Base-by-base conservation (phyloP, 2,329 filamentous ascomycete genomes). In the Aspergillus fijiensis region DNA sequence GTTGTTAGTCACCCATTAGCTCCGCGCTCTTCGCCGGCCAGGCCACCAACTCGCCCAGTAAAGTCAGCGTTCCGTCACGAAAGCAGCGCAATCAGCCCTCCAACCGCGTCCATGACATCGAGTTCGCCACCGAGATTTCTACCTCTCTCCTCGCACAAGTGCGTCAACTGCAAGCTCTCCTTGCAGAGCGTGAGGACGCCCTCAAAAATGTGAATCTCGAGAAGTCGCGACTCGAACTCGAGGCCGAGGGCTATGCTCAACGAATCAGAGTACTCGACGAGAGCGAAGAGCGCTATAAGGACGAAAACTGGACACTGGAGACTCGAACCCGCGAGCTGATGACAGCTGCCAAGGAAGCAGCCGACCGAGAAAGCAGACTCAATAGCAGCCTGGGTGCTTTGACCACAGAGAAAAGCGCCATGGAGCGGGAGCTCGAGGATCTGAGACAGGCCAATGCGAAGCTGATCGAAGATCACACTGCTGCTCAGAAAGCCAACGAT, bases 291-390 rank as follows among this genome's bases (percentile, higher is more conserved):
- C 89, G 91, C 55, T 96, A 96, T 80, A 98, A 97, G 78, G 95
- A 99, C 71, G 95, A 98, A 76, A 99, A 98, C 74, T 99, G 95
- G 95, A 94, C 90, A 64, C 84, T 99, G 42, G 95, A 99, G 76
- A 96, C 93, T 0, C 91, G 92, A 69, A 84, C 96, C 23, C 95
- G 96, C 69, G 93, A 98, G 64, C 81, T 94, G 48, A 84, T 90
- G 55, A 84, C 89, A 7, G 82, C 85, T 16, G 85, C 89, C 63
- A 91, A 88, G 72, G 91, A 96, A 51, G 85, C 90, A 1, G 81
- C 87, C 14, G 92, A 95, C 71, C 89, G 89, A 62, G 92, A 97
- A 75, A 90, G 92, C 75, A 90, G 90, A 73, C 82, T 97, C 47
- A 87, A 84, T 14, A 89, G 92, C 69, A 84, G 83, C 52, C 80